Percentiles rank a stretch among this genome's conserved stretches.
Conservation (phyloP, 2,329 filamentous ascomycete species). For the Hypoxylon sp. region DNA sequence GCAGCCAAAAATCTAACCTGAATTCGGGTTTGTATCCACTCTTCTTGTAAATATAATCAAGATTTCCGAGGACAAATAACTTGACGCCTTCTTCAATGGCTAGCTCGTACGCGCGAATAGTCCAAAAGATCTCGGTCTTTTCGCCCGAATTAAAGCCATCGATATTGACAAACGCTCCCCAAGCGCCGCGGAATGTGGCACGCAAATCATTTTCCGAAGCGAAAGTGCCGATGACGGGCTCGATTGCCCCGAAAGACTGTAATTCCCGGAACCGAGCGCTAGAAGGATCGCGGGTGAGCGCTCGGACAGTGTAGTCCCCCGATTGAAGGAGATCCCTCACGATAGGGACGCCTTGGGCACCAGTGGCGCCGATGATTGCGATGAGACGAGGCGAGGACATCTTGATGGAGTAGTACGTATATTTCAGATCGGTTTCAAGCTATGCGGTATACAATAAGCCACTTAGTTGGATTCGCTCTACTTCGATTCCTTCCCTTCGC, state of each 20-base stretch:
- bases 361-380: slow-evolving; percentile 62
- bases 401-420: slow-evolving; percentile 3
- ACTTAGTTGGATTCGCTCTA: neutral
- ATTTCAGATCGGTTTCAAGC: neutral
- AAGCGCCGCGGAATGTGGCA: slow-evolving; percentile 59
- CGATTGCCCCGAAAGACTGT: slow-evolving; percentile 59
- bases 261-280: slow-evolving; percentile 60
- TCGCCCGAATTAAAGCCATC: slow-evolving; percentile 67
- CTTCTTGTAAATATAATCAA: slow-evolving; percentile 65
- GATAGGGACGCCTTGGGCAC: slow-evolving; percentile 65
- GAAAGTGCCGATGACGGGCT: slow-evolving; percentile 62
- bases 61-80: slow-evolving; percentile 62
- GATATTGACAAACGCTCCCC: slow-evolving; percentile 67
- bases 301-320: slow-evolving; percentile 59
- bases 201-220: slow-evolving; percentile 61
- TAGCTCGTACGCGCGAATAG: slow-evolving; percentile 58
- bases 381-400: slow-evolving; percentile 51
- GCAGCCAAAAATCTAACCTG: too few relatives aligned
- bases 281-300: slow-evolving; percentile 62
- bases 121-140: slow-evolving; percentile 65
- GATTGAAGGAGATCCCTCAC: slow-evolving; percentile 58
- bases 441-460: neutral
- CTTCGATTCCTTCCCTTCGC: neutral
- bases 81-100: slow-evolving; percentile 59
- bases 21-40: slow-evolving; percentile 60